phyloP scores from a whole-genome alignment of 495 filamentous ascomycete genomes.

The Friedmanniomyces endolithicus region DNA sequence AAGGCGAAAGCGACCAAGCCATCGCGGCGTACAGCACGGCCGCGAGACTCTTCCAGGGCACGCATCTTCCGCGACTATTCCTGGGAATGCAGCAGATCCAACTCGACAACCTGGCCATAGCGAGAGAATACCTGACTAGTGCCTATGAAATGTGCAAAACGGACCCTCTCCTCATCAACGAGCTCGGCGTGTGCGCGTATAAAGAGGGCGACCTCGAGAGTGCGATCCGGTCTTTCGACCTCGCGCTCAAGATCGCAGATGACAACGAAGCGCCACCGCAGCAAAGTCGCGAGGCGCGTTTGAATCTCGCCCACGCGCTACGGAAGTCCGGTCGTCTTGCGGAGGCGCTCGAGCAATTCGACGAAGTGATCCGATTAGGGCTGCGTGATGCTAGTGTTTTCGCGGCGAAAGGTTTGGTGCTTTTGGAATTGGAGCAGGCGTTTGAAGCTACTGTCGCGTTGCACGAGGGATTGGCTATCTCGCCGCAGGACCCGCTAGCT shows the following conservation, averaged over 20 bases:
- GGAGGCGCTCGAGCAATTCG: slow-evolving; percentile 33
- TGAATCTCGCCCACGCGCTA: slow-evolving; percentile 76
- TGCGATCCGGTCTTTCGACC: slow-evolving; percentile 58
- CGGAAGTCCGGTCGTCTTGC: slow-evolving; percentile 55
- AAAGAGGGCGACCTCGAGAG: slow-evolving; percentile 70
- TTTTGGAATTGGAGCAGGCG: slow-evolving; percentile 30
- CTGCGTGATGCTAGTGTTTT: slow-evolving; percentile 48
- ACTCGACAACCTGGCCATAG: slow-evolving; percentile 84
- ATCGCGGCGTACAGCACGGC: slow-evolving; percentile 97
- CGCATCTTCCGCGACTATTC: slow-evolving; percentile 91
- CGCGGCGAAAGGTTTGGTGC: slow-evolving; percentile 48
- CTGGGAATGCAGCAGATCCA: slow-evolving; percentile 97
- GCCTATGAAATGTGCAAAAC: slow-evolving; percentile 63
- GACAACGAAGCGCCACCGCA: slow-evolving; percentile 35
- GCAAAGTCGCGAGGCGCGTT: slow-evolving; percentile 6
- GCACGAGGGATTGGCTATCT: slow-evolving; percentile 34
- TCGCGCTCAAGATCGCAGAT: slow-evolving; percentile 61
- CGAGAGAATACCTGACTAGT: slow-evolving; percentile 87
- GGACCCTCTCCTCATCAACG: slow-evolving; percentile 87
- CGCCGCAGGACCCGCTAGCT: slow-evolving; percentile 34
- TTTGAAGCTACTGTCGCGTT: slow-evolving; percentile 32
- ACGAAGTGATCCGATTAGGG: slow-evolving; percentile 64
- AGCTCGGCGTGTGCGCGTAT: slow-evolving; percentile 87
- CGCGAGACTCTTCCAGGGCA: slow-evolving; percentile 89
- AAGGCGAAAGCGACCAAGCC: slow-evolving; percentile 97